Conservation (phyloP, 106 monocot species). For the Alisma plantagoaquatica region DNA sequence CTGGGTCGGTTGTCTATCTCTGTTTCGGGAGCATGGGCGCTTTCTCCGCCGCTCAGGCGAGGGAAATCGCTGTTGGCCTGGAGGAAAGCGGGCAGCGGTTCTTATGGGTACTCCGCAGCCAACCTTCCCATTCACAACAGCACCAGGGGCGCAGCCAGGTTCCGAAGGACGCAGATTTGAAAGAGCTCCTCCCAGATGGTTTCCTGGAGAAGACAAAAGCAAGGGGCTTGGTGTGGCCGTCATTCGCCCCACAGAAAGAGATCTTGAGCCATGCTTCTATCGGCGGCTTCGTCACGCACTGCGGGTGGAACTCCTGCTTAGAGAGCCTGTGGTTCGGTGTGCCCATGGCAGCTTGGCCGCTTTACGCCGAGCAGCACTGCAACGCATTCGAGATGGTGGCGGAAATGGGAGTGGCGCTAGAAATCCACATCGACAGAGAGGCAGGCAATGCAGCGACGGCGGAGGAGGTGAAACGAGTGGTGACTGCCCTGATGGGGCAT, state of each 20-base stretch:
- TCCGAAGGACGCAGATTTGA: too few species aligned
- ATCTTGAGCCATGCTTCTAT: slow-evolving; percentile 26
- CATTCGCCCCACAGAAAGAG: slow-evolving; percentile 50
- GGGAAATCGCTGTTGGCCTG: slow-evolving; percentile 1
- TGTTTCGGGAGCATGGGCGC: too few species aligned
- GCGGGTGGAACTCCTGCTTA: slow-evolving; percentile 5
- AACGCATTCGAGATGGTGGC: slow-evolving; percentile 34
- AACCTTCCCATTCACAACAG: neutral
- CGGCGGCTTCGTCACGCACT: slow-evolving; percentile 12
- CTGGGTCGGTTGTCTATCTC: too few species aligned
- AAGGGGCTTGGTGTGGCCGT: slow-evolving; percentile 37
- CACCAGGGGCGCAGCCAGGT: too few species aligned
- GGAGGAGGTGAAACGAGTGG: too few species aligned
- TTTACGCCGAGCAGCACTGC: slow-evolving; percentile 52
- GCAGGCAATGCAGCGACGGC: too few species aligned
- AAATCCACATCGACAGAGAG: too few species aligned
- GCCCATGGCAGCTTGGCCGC: slow-evolving; percentile 18
- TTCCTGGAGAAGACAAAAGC: slow-evolving; percentile 20
- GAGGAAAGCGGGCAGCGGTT: neutral
- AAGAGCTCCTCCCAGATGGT: too few species aligned
- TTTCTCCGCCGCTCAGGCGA: neutral
- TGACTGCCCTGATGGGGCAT: too few species aligned
- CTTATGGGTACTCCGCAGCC: neutral
- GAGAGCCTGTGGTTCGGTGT: neutral
- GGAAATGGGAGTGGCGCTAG: slow-evolving; percentile 35